Conservation (phyloP, 176 grass and related monocot species). For the Juncus inflexus region DNA sequence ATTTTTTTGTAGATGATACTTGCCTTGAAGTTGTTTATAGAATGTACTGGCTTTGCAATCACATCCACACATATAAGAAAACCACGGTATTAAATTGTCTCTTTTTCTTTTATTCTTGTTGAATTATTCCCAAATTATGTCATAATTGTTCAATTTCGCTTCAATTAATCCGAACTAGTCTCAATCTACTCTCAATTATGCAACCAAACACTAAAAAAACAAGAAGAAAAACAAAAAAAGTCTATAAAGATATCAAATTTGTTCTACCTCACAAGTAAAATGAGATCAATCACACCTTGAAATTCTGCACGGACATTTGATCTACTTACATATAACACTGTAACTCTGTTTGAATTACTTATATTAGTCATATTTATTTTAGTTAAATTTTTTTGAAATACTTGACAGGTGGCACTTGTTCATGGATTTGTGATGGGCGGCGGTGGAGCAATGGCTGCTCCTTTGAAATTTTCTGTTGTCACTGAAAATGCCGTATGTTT, state of each 20-base stretch:
- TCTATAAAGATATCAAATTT: too few relatives aligned
- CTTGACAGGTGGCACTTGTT: slow-evolving; percentile 64
- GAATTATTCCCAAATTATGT: slow-evolving; percentile 4
- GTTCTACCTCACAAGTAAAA: too few relatives aligned
- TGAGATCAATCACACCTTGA: too few relatives aligned
- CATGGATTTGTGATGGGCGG: slow-evolving; percentile 97
- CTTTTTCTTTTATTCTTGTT: not conserved
- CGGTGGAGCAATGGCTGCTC: slow-evolving; percentile 69
- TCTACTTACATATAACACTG: too few relatives aligned
- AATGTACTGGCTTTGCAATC: slow-evolving; percentile 99
- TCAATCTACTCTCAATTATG: too few relatives aligned
- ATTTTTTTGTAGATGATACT: slow-evolving; percentile 67
- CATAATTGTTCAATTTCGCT: too few relatives aligned
- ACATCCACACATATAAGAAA: slow-evolving; percentile 96
- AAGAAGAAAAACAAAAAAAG: too few relatives aligned
- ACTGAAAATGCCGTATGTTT: slow-evolving; percentile 74
- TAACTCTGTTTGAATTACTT: too few relatives aligned
- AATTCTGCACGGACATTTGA: too few relatives aligned
- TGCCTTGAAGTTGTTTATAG: slow-evolving; percentile 92
- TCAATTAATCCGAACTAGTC: too few relatives aligned
- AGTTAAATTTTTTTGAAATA: slow-evolving; percentile 12
- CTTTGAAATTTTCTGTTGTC: slow-evolving; percentile 66
- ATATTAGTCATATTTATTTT: not conserved
- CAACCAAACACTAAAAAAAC: too few relatives aligned
- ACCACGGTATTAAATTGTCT: slow-evolving; percentile 37